Conservation (phyloP, 2,329 filamentous ascomycete genomes). For the Colletotrichum gigasporum region DNA sequence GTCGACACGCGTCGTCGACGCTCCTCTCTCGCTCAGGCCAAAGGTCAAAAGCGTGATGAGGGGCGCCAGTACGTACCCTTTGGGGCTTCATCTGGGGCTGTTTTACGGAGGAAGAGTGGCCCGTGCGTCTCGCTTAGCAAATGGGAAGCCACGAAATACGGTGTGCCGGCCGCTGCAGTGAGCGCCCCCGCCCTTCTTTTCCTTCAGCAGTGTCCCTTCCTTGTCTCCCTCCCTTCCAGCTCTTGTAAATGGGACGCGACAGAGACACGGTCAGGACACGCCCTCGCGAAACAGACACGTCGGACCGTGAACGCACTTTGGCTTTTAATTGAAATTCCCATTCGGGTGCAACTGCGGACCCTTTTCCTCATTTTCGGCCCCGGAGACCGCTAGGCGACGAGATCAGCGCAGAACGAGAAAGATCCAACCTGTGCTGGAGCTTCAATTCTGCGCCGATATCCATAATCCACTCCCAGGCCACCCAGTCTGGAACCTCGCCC, state of each 20-base stretch:
- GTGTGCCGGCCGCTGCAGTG: not conserved
- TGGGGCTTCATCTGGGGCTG: not conserved
- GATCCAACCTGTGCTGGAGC: too few species aligned
- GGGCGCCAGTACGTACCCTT: not conserved
- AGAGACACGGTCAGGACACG: constrained; percentile 42
- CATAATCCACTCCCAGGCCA: too few species aligned
- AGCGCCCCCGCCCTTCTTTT: not conserved
- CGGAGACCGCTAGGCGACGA: constrained; percentile 16
- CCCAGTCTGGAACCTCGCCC: too few species aligned
- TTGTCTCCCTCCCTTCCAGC: not conserved
- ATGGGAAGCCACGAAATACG: constrained; percentile 13
- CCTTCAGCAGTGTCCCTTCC: not conserved
- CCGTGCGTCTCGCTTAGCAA: constrained; percentile 20
- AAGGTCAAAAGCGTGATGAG: not conserved
- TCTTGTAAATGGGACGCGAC: constrained; percentile 37
- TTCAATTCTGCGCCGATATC: not conserved
- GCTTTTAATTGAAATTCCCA: constrained; percentile 34
- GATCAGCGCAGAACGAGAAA: not conserved
- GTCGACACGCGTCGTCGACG: constrained; percentile 16
- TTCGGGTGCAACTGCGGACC: constrained; percentile 21
- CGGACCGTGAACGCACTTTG: constrained; percentile 30
- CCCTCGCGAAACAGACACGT: constrained; percentile 57
- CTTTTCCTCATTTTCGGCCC: constrained; percentile 15
- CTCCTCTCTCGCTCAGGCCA: not conserved
- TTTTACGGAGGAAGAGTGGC: not conserved